phyloP scores from a whole-genome alignment of 345 rosid species.

The Corchorus capsularis region DNA sequence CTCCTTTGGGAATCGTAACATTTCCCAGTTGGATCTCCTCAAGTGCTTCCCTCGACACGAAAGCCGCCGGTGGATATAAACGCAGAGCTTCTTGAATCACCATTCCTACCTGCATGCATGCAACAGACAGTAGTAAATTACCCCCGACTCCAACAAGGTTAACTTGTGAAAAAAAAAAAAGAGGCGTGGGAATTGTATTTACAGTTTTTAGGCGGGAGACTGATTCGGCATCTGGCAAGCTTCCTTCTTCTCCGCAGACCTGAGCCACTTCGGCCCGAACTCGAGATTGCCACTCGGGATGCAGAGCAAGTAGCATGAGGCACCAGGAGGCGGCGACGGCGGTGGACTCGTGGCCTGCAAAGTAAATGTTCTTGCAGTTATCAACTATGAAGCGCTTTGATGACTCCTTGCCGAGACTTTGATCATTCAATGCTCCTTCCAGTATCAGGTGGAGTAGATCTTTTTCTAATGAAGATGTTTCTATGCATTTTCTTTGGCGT shows the following conservation, averaged over 20 bases:
- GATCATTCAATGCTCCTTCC: constrained; percentile 55
- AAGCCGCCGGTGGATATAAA: constrained; percentile 67
- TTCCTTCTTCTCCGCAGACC: constrained; percentile 34
- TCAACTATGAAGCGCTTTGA: constrained; percentile 68
- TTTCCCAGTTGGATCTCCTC: constrained; percentile 59
- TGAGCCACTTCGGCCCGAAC: constrained; percentile 51
- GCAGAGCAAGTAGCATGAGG: constrained; percentile 76
- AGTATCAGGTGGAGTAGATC: constrained; percentile 68
- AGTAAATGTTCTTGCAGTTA: constrained; percentile 81
- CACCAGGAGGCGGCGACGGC: constrained; percentile 84
- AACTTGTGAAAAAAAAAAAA: too few species aligned
- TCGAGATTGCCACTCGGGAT: constrained; percentile 78
- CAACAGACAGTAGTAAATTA: neutral
- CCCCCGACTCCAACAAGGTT: neutral
- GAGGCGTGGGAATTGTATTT: neutral
- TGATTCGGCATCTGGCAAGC: constrained; percentile 47
- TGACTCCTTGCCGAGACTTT: constrained; percentile 39
- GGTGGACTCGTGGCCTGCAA: constrained; percentile 76
- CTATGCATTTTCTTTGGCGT: constrained; percentile 40
- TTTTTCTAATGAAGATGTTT: constrained; percentile 38
- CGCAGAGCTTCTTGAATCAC: constrained; percentile 67
- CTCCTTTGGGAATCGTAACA: constrained; percentile 56
- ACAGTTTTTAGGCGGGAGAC: constrained; percentile 56
- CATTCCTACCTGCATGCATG: constrained; percentile 61
- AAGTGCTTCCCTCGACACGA: constrained; percentile 65